Percentiles rank a stretch among this genome's conserved stretches.
These are phyloP conservation scores for Castanospermum australe DNA, from an alignment of 306 rosid genomes.

Conservation along the genomic window DNA sequence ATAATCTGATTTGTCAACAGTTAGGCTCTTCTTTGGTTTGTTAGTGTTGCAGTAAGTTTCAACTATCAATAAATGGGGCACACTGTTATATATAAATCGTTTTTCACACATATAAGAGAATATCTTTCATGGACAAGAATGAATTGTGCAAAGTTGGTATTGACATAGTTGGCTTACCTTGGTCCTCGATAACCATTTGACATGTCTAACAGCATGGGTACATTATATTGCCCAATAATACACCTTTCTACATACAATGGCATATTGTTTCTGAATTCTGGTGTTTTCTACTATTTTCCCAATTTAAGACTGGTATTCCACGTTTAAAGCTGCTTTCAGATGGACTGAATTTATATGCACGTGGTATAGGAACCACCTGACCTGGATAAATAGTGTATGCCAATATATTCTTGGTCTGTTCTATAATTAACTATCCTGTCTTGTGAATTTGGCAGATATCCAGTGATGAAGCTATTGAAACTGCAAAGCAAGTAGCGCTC, in stretches of 20 bases:
- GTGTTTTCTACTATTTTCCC: neutral
- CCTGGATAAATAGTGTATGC: constrained; percentile 10
- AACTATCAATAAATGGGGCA: neutral
- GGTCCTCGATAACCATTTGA: neutral
- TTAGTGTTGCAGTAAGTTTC: neutral
- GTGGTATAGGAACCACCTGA: neutral
- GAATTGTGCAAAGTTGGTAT: neutral
- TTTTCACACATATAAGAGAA: neutral
- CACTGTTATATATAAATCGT: neutral
- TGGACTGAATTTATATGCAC: neutral
- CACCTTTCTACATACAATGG: neutral
- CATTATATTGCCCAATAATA: constrained; percentile 1
- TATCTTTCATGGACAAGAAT: constrained; percentile 10
- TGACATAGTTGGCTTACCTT: neutral
- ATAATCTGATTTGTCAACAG: constrained; percentile 1
- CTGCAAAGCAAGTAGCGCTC: constrained; percentile 90
- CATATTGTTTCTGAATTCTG: constrained; percentile 11
- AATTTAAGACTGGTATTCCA: neutral
- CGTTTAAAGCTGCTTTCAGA: neutral
- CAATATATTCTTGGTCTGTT: neutral
- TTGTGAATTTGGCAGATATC: constrained; percentile 67
- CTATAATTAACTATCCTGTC: constrained; percentile 18
- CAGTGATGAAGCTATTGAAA: constrained; percentile 89
- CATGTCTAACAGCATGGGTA: constrained; percentile 1
- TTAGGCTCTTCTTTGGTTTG: neutral